Evolutionary conservation across 83 land plant genomes (phyloP).

Genomic region (Picea abies): DNA sequence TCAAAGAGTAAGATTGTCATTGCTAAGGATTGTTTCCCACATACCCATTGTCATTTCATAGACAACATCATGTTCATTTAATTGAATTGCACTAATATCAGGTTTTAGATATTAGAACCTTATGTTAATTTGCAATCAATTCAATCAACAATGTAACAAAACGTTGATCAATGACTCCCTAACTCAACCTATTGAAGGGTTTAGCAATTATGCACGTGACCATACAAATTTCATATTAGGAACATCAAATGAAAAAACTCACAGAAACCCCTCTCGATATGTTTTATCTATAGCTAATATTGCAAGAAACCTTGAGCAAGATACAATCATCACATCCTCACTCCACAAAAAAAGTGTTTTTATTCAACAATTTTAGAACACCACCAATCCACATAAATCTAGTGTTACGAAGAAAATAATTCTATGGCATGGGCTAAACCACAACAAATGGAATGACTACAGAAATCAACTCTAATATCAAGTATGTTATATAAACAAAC

Average conservation of each 20-base stretch:
- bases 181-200: not conserved
- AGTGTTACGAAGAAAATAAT: no score
- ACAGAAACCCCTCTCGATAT: no score
- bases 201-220: not conserved
- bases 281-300: no score
- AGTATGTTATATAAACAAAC: no score
- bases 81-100: not conserved
- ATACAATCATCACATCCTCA: no score
- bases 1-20: conserved; percentile 21
- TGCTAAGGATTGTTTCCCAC: conserved; percentile 1
- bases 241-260: not conserved
- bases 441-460: no score
- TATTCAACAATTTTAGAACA: not conserved
- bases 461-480: no score
- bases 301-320: no score
- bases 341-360: not conserved
- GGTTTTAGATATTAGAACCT: not conserved
- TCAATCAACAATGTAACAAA: not conserved
- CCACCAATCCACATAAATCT: not conserved
- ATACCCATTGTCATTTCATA: conserved; percentile 4
- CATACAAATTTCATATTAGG: not conserved
- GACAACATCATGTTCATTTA: not conserved
- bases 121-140: not conserved
- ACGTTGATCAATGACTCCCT: not conserved
- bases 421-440: no score